phyloP scores from a whole-genome alignment of 352 stramenopile species.

The Globisporangium orthogonon region DNA sequence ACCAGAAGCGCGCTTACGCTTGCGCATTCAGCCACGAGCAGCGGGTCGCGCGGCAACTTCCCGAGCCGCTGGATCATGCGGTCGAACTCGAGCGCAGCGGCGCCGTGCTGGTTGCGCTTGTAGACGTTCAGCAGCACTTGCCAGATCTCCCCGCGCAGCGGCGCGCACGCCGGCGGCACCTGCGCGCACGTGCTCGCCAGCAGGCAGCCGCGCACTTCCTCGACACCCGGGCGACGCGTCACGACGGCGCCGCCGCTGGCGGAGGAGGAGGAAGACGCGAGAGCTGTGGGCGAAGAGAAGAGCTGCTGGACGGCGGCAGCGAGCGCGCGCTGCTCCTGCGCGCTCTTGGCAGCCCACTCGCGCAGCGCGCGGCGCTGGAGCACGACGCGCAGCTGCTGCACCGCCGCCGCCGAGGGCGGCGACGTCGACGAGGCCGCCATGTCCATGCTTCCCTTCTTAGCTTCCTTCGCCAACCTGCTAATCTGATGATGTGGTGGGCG shows the following conservation, averaged over 20 bases:
- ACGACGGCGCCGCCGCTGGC: slow-evolving; percentile 23
- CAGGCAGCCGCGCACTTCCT: slow-evolving; percentile 63
- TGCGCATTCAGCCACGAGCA: slow-evolving; percentile 51
- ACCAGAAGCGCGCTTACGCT: slow-evolving; percentile 36
- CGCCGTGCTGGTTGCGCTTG: slow-evolving; percentile 69
- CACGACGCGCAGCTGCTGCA: slow-evolving; percentile 23
- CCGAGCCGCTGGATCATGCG: slow-evolving; percentile 56
- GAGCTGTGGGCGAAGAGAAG: slow-evolving; percentile 38
- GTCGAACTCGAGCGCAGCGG: slow-evolving; percentile 65
- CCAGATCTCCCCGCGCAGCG: slow-evolving; percentile 68
- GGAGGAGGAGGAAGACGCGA: not conserved
- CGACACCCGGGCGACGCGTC: slow-evolving; percentile 65
- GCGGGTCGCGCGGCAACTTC: slow-evolving; percentile 55
- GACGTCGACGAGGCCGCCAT: slow-evolving; percentile 36
- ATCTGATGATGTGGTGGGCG: no score
- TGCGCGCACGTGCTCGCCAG: slow-evolving; percentile 36
- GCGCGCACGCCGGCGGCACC: slow-evolving; percentile 42
- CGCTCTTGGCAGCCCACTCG: slow-evolving; percentile 49
- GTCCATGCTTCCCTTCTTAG: not conserved
- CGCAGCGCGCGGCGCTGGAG: slow-evolving; percentile 49
- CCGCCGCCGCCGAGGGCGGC: not conserved
- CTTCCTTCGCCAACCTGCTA: no score
- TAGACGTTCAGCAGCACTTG: slow-evolving; percentile 79
- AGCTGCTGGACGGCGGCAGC: slow-evolving; percentile 52
- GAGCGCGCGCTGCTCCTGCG: slow-evolving; percentile 44